Evolutionary conservation across 805 yeast genomes (phyloP), one percentile per base, ranked within the genome.

Genomic region (Danielia oregonensis): DNA sequence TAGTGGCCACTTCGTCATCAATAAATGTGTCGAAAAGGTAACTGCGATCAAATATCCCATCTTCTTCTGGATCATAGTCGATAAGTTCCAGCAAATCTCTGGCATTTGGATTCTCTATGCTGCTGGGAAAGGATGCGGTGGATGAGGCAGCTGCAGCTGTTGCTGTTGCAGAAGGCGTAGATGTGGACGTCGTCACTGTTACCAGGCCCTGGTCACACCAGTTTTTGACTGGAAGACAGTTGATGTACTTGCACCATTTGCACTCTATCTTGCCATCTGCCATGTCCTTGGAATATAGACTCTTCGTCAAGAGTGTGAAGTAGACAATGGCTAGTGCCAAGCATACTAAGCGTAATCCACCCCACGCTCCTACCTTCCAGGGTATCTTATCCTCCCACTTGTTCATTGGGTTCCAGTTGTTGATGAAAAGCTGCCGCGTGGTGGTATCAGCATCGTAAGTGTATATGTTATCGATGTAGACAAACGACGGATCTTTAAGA

Each of bases 231-330:
- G 87, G 87, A 10, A 82, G 51, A 48, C 89, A 82, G 44, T 77
- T 78, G 46, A 82, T 63, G 49, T 82, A 82, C 51, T 79, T 79
- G 61, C 89, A 82, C 89, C 89, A 82, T 11, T 63, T 52, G 54
- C 89, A 82, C 37, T 65, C 56, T 5, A 67, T 69, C 9, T 72
- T 73, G 6, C 75, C 78, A n/a, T 49, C 40, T 28, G 46, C 40
- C 33, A 27, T 28, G 13, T 39, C 40, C 16, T 49, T 49, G 17
- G 61, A 57, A 33, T 63, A 65, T 44, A 79, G 77, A 44, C 76
- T 76, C 26, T 57, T 54, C 3, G 66, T 57, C 34, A 82, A 59
- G 10, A 69, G 57, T 7, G 58, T 75, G 54, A 78, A 76, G 56
- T 71, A 78, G 0, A 72, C 59, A 2, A 78, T 52, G 1, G 70